Conservation (phyloP, 2,329 filamentous ascomycete species). For the Talaromyces sp. region DNA sequence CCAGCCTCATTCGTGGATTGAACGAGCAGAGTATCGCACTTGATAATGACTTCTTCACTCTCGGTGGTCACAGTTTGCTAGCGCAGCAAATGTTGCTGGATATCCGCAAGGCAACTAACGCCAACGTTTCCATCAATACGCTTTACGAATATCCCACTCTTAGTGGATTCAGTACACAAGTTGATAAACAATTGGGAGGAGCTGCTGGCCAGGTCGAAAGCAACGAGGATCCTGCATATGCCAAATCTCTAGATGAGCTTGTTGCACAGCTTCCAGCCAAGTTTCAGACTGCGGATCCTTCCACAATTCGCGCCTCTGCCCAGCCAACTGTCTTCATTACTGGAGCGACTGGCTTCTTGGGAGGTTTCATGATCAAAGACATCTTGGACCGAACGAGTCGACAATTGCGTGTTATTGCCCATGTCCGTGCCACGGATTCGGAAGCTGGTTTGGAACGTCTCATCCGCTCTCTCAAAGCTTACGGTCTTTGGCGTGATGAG, state of each 20-base stretch:
- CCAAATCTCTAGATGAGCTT: slow-evolving; percentile 10
- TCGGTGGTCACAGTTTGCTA: slow-evolving; percentile 74
- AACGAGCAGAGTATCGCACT: slow-evolving; percentile 62
- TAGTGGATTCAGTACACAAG: slow-evolving; percentile 50
- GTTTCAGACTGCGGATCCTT: slow-evolving; percentile 8
- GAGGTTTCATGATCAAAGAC: slow-evolving; percentile 71
- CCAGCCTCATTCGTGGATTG: slow-evolving; percentile 59
- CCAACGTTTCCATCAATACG: slow-evolving; percentile 62
- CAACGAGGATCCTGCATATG: slow-evolving; percentile 29
- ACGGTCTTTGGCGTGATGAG: slow-evolving; percentile 64
- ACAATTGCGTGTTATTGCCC: slow-evolving; percentile 61
- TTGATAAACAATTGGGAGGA: slow-evolving; percentile 35
- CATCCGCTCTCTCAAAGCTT: slow-evolving; percentile 60
- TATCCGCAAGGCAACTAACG: slow-evolving; percentile 56
- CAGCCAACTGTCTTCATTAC: slow-evolving; percentile 69
- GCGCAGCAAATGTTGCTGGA: slow-evolving; percentile 75
- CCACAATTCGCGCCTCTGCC: slow-evolving; percentile 9
- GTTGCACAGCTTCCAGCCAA: slow-evolving; percentile 5
- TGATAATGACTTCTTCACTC: slow-evolving; percentile 66
- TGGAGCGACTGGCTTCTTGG: slow-evolving; percentile 85
- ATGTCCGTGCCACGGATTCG: slow-evolving; percentile 61
- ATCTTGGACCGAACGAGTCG: slow-evolving; percentile 57
- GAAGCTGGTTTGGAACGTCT: slow-evolving; percentile 60
- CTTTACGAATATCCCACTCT: slow-evolving; percentile 65
- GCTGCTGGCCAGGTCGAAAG: slow-evolving; percentile 44